Evolutionary conservation across 129 eudicot species (phyloP).

Genomic region (Flaveria trinervia): DNA sequence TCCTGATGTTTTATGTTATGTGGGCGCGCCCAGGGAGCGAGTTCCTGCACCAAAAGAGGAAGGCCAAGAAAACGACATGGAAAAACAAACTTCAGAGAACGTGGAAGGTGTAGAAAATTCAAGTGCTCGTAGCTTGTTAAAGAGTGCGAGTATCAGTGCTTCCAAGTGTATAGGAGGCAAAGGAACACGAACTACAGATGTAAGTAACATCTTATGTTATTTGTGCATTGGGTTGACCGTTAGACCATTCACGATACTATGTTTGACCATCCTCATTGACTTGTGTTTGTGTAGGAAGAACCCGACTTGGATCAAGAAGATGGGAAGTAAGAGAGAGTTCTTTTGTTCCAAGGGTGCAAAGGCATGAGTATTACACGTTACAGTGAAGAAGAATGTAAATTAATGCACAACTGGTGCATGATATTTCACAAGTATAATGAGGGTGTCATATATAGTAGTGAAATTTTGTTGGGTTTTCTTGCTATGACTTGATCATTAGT

Average conservation of each 20-base stretch:
- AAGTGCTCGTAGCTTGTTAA: conserved; percentile 76
- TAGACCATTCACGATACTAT: too few species aligned
- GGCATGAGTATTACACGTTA: conserved; percentile 12
- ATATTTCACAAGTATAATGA: neutral
- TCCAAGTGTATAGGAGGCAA: conserved; percentile 79
- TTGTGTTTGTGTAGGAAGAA: conserved; percentile 25
- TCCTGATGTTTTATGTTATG: neutral
- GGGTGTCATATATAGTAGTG: neutral
- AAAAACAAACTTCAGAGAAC: conserved; percentile 53
- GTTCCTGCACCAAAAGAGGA: conserved; percentile 80
- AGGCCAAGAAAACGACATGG: conserved; percentile 45
- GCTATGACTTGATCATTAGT: conserved; percentile 7
- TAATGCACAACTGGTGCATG: conserved; percentile 15
- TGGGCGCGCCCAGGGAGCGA: conserved; percentile 60
- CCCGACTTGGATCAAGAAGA: conserved; percentile 14
- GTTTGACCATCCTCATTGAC: neutral
- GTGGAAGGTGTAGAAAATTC: conserved; percentile 52
- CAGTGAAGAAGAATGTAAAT: conserved; percentile 13
- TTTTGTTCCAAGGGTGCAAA: conserved; percentile 11
- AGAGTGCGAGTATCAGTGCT: conserved; percentile 97
- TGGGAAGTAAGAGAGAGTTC: conserved; percentile 27
- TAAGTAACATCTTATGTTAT: conserved; percentile 24
- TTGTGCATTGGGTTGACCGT: neutral
- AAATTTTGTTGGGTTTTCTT: neutral
- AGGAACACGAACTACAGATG: conserved; percentile 56